phyloP scores from a whole-genome alignment of 2,329 filamentous ascomycete species.

The Furcasterigmium sp. region DNA sequence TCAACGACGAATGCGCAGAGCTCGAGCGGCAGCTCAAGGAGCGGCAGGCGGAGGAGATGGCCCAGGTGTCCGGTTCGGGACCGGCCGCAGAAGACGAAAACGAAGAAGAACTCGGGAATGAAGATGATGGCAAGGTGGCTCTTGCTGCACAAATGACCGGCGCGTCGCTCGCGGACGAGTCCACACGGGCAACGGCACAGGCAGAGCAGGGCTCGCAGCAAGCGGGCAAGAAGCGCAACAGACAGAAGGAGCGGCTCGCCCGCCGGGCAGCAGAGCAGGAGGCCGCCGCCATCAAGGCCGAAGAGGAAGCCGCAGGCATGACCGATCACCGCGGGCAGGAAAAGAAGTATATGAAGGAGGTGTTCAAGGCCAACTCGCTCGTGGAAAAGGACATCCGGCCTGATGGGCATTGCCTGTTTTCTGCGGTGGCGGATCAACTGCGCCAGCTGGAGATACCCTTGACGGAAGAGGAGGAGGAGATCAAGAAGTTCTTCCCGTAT shows the following conservation, averaged over 20 bases:
- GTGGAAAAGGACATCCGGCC: constrained; percentile 75
- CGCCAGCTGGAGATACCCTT: constrained; percentile 43
- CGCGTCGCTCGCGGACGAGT: neutral
- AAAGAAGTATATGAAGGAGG: constrained; percentile 61
- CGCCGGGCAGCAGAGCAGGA: constrained; percentile 82
- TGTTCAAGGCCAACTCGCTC: constrained; percentile 60
- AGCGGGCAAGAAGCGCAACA: constrained; percentile 69
- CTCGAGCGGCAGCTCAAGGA: constrained; percentile 64
- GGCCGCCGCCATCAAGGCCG: constrained; percentile 61
- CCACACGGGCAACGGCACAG: constrained; percentile 5
- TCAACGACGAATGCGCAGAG: constrained; percentile 71
- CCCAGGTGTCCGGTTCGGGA: constrained; percentile 27
- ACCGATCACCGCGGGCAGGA: constrained; percentile 70
- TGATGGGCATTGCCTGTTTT: constrained; percentile 93
- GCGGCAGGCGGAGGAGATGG: constrained; percentile 58
- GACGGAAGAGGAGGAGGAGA: constrained; percentile 6
- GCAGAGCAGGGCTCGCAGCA: constrained; percentile 15
- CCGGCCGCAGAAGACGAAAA: constrained; percentile 3
- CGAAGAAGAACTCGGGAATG: neutral
- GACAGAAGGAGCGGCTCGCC: constrained; percentile 86
- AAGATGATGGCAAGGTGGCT: constrained; percentile 15
- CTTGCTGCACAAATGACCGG: constrained; percentile 11
- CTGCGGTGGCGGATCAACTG: constrained; percentile 83
- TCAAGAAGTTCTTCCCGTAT: constrained; percentile 40
- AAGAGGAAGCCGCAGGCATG: constrained; percentile 68